Evolutionary conservation across 129 eudicot genomes (phyloP).

Genomic region (Arctium minus): DNA sequence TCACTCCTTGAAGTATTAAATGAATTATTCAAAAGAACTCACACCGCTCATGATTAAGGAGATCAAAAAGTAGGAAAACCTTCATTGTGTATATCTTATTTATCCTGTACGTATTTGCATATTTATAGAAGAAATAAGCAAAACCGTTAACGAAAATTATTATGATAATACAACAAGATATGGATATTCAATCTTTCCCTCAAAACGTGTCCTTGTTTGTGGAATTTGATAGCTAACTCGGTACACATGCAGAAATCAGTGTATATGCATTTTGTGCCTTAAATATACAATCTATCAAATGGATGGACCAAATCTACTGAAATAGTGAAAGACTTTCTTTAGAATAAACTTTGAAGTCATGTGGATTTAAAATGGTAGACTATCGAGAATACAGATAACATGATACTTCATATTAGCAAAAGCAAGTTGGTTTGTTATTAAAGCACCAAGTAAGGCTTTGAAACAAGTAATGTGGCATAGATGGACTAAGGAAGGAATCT

Average conservation of each 20-base stretch:
- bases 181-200: background rate
- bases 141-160: background rate
- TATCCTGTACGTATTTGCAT: background rate
- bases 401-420: background rate
- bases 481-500: background rate
- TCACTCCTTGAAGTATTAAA: background rate
- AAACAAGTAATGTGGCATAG: conserved; percentile 2
- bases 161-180: background rate
- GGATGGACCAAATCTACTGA: background rate
- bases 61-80: background rate
- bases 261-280: background rate
- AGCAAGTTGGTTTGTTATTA: background rate
- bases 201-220: background rate
- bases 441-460: background rate
- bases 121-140: background rate
- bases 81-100: background rate
- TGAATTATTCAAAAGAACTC: background rate
- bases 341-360: background rate
- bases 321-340: background rate
- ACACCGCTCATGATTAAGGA: background rate
- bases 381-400: background rate
- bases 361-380: background rate
- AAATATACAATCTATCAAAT: background rate
- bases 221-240: background rate
- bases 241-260: background rate